A percentile compares a stretch with the other conserved stretches of the same genome.
These are phyloP conservation scores for Orbilia javanica DNA, from an alignment of 2,329 filamentous ascomycete species.

Conservation along the genomic window DNA sequence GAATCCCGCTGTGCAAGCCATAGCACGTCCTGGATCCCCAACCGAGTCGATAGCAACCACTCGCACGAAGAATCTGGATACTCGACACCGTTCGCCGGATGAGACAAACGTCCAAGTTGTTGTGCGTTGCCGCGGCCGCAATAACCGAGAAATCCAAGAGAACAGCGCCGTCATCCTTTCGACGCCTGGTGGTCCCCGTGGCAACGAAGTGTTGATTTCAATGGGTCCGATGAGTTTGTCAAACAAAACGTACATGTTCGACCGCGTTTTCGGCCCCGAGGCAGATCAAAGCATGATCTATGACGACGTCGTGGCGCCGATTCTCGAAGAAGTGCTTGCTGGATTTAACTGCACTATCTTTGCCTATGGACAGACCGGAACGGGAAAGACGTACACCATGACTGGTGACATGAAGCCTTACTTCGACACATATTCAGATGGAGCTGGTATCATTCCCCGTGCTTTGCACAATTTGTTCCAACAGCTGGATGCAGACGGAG, in stretches of 20 bases:
- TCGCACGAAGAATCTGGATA: constrained; percentile 65
- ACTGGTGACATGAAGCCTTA: constrained; percentile 95
- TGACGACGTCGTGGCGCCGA: constrained; percentile 93
- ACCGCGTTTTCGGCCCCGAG: constrained; percentile 95
- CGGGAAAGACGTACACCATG: constrained; percentile 99
- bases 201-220: constrained; percentile 83
- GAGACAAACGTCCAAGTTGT: constrained; percentile 99
- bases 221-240: constrained; percentile 93
- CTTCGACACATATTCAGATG: constrained; percentile 85
- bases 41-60: constrained; percentile 75
- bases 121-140: constrained; percentile 91
- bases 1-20: constrained; percentile 50
- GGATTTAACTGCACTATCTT: constrained; percentile 99
- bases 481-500: constrained; percentile 76
- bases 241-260: constrained; percentile 97
- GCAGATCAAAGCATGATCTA: constrained; percentile 95
- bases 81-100: constrained; percentile 70
- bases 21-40: constrained; percentile 73
- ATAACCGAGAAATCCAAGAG: constrained; percentile 90
- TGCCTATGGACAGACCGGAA: constrained; percentile 97
- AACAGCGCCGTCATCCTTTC: constrained; percentile 93
- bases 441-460: constrained; percentile 93
- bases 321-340: constrained; percentile 92
- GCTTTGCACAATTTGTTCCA: constrained; percentile 88
- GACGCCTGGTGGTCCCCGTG: constrained; percentile 84